Evolutionary conservation across 2,329 filamentous ascomycete genomes (phyloP).

Genomic region (Clonostachys sp.): DNA sequence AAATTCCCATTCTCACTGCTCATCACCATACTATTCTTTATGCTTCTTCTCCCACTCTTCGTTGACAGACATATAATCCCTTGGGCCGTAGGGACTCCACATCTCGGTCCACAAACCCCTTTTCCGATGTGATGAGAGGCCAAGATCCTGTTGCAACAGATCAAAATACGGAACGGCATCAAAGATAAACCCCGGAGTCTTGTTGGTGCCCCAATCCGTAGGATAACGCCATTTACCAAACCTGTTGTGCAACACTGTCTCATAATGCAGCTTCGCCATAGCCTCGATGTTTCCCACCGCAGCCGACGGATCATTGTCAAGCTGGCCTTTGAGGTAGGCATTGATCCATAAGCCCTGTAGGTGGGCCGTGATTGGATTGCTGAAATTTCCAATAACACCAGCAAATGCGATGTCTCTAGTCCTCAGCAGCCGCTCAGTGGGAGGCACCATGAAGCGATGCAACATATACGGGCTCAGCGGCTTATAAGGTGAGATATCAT

Average conservation of each 20-base stretch:
- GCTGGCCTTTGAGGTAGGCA: conserved; percentile 48
- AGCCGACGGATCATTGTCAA: conserved; percentile 23
- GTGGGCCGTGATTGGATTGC: conserved; percentile 24
- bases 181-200: conserved; percentile 57
- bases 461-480: conserved; percentile 3
- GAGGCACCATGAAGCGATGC: conserved; percentile 18
- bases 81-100: neutral
- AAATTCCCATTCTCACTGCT: no score
- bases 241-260: conserved; percentile 59
- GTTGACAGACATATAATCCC: conserved; percentile 1
- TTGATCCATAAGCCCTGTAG: conserved; percentile 48
- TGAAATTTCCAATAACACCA: conserved; percentile 22
- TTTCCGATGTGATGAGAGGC: conserved; percentile 31
- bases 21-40: neutral
- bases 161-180: conserved; percentile 47
- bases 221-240: conserved; percentile 70
- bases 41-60: neutral
- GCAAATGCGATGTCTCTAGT: conserved; percentile 19
- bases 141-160: conserved; percentile 61
- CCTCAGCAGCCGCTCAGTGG: conserved; percentile 7
- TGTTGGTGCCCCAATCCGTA: conserved; percentile 54
- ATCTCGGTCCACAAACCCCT: neutral
- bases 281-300: conserved; percentile 11
- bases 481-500: neutral
- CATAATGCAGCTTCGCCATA: conserved; percentile 31